A percentile compares a stretch with the other conserved stretches of the same genome.
Conservation (phyloP, 805 yeast genomes). For the Zygosaccharomyces bailii region DNA sequence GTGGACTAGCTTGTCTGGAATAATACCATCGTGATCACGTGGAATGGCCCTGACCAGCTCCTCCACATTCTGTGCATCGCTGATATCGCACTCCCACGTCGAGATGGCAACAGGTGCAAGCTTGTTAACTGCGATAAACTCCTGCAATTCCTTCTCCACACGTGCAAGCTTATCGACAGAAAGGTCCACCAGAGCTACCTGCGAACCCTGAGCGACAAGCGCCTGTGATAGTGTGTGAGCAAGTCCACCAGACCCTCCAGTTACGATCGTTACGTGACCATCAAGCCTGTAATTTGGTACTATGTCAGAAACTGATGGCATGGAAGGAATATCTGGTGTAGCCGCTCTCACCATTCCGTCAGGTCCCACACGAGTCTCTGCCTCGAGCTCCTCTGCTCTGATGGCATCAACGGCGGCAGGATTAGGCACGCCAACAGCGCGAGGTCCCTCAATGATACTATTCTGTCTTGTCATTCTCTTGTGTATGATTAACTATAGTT, state of each 20-base stretch:
- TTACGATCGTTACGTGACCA: slow-evolving; percentile 66
- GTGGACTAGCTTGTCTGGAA: slow-evolving; percentile 65
- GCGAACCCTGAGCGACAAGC: slow-evolving; percentile 71
- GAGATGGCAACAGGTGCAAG: slow-evolving; percentile 39
- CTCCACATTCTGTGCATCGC: slow-evolving; percentile 59
- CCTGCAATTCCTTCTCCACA: slow-evolving; percentile 48
- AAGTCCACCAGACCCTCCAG: slow-evolving; percentile 82
- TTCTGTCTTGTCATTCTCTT: slow-evolving; percentile 5
- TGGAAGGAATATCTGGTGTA: slow-evolving; percentile 22
- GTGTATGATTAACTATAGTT: too few species aligned
- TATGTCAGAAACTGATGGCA: slow-evolving; percentile 38
- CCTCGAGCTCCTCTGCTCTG: slow-evolving; percentile 11
- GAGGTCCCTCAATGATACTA: slow-evolving; percentile 17
- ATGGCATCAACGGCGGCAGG: slow-evolving; percentile 12
- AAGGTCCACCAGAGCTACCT: slow-evolving; percentile 68
- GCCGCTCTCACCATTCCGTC: slow-evolving; percentile 22
- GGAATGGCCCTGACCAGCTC: slow-evolving; percentile 48
- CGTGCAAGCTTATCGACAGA: slow-evolving; percentile 55
- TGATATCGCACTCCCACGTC: slow-evolving; percentile 73
- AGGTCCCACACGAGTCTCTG: slow-evolving; percentile 7
- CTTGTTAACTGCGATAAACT: slow-evolving; percentile 45
- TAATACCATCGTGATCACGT: slow-evolving; percentile 54
- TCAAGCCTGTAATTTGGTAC: slow-evolving; percentile 66
- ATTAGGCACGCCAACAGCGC: slow-evolving; percentile 12
- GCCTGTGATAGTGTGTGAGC: slow-evolving; percentile 64